phyloP scores from a whole-genome alignment of 2,329 filamentous ascomycete genomes.

The Stachybotrys elegans region DNA sequence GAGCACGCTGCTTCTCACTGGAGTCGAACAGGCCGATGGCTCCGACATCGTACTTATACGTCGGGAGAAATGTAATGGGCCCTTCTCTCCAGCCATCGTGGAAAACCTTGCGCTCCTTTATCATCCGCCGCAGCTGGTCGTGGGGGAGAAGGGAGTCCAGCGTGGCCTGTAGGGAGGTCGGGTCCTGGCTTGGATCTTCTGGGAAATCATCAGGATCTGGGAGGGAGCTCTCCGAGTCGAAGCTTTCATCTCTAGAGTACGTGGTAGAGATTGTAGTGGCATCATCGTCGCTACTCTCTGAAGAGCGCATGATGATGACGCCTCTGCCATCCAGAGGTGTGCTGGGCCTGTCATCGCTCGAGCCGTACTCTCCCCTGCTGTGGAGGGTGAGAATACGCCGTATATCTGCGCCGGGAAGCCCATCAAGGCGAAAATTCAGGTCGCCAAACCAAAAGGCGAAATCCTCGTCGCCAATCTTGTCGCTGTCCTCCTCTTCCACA shows the following conservation, averaged over 20 bases:
- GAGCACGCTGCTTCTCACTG: slow-evolving; percentile 86
- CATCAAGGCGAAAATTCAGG: slow-evolving; percentile 88
- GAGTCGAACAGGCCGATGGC: slow-evolving; percentile 89
- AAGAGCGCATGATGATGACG: slow-evolving; percentile 41
- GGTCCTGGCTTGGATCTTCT: slow-evolving; percentile 68
- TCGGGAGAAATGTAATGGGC: slow-evolving; percentile 80
- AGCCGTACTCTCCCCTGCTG: slow-evolving; percentile 69
- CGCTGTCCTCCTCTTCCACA: slow-evolving; percentile 58
- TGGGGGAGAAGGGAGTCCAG: slow-evolving; percentile 82
- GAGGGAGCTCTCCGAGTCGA: slow-evolving; percentile 37
- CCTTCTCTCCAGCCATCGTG: slow-evolving; percentile 92
- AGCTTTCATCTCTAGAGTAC: slow-evolving; percentile 27
- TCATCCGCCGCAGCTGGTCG: slow-evolving; percentile 75
- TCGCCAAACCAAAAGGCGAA: slow-evolving; percentile 97
- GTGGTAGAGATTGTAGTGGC: slow-evolving; percentile 27
- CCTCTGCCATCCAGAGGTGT: slow-evolving; percentile 39
- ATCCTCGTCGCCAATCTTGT: slow-evolving; percentile 81
- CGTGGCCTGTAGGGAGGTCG: slow-evolving; percentile 82
- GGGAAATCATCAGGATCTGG: slow-evolving; percentile 63
- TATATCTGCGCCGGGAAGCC: slow-evolving; percentile 85
- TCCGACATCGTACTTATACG: slow-evolving; percentile 98
- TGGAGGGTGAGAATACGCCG: slow-evolving; percentile 78
- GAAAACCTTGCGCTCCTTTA: slow-evolving; percentile 72
- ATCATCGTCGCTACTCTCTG: slow-evolving; percentile 41
- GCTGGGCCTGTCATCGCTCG: slow-evolving; percentile 35